Evolutionary conservation across 2,329 filamentous ascomycete genomes (phyloP), one percentile per base, ranked within the genome.

Genomic region (Paracorniculantispora psalliotae): DNA sequence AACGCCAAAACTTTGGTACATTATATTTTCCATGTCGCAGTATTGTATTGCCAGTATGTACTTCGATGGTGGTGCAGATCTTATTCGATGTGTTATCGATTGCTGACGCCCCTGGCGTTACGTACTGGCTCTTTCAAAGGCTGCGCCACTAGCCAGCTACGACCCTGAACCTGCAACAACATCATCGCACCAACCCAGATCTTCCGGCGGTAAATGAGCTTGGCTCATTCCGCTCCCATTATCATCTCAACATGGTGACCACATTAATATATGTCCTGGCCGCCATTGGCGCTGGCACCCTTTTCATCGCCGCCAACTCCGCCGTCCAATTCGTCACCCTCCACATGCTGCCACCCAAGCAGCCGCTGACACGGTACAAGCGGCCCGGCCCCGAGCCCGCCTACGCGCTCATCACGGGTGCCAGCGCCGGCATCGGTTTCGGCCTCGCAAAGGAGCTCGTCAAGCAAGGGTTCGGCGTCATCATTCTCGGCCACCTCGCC

Each of bases 261-360:
- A 10, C 23, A 17, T 23, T 46, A 8, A 13, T 46, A 3, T 46
- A 46, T 12, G 9, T 26, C 3, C 7, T 46, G 43, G 25, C 47
- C 30, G 10, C 3, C 4, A 21, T 33, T 17, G n/a, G 26, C 12
- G 28, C 26, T 33, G 47, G 26, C 1, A 10, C 10, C 46, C 64
- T 75, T 35, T 63, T 72, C 52, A 63, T 72, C 23, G 67, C 71
- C 49, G 69, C 69, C 30, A 67, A 69, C 9, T 21, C 28, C 2
- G 28, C n/a, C 2, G 26, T 13, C 9, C 21, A n/a, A 9, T 48
- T 48, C 17, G 26, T 48, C n/a, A 28, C 28, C 21, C 47, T 35
- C n/a, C 28, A 35, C 12, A 12, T 50, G 9, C 47, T 50, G 17
- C 47, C 4, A n/a, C 28, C n/a, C 2, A 2, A 19, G 26, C 47